Evolutionary conservation across 78 protist genomes (phyloP).

Genomic region (Dictyostelium purpureum): DNA sequence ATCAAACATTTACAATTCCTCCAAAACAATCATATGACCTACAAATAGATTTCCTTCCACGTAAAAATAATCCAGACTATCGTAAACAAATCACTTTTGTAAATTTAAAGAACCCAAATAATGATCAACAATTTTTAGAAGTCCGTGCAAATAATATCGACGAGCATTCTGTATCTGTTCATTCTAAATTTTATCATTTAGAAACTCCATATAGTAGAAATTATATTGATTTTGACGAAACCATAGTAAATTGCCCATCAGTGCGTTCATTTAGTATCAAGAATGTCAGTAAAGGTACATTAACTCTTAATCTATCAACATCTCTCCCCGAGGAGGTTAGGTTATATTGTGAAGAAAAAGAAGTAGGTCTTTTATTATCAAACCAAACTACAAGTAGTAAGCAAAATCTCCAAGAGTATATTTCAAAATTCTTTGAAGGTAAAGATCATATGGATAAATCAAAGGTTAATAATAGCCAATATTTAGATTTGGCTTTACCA

Average conservation of each 20-base stretch:
- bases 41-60: slow-evolving; percentile 60
- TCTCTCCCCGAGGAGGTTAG: slow-evolving; percentile 65
- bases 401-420: slow-evolving; percentile 56
- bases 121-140: slow-evolving; percentile 49
- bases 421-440: slow-evolving; percentile 69
- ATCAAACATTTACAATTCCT: slow-evolving; percentile 29
- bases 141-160: slow-evolving; percentile 85
- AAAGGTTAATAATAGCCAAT: slow-evolving; percentile 32
- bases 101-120: slow-evolving; percentile 57
- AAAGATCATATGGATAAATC: slow-evolving; percentile 23
- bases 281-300: slow-evolving; percentile 28
- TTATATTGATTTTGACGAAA: slow-evolving; percentile 79
- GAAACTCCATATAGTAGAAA: slow-evolving; percentile 25
- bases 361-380: background rate
- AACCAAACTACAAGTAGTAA: background rate
- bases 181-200: slow-evolving; percentile 75
- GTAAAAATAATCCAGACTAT: slow-evolving; percentile 87
- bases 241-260: slow-evolving; percentile 79
- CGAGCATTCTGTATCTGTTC: slow-evolving; percentile 78
- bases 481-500: slow-evolving; percentile 71
- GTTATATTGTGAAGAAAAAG: slow-evolving; percentile 27
- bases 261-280: slow-evolving; percentile 68
- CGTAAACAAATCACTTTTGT: slow-evolving; percentile 81
- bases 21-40: slow-evolving; percentile 65
- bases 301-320: slow-evolving; percentile 18